Evolutionary conservation across 2,329 filamentous ascomycete genomes (phyloP).

Genomic region (Bipolaris cookei): DNA sequence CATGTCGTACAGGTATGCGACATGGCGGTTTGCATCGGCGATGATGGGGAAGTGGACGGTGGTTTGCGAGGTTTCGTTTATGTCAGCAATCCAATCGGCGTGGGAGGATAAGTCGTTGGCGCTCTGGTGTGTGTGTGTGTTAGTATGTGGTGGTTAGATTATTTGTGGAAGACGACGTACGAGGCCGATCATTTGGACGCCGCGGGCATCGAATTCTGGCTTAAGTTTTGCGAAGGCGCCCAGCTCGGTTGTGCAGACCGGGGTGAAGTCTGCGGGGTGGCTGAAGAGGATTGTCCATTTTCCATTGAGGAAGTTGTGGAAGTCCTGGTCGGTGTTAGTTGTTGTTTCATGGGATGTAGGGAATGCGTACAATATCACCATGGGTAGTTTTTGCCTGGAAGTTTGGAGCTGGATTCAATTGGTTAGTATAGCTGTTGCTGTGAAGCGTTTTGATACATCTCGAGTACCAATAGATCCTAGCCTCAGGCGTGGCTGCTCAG

Average conservation of each 20-base stretch:
- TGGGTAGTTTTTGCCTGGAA: conserved; percentile 82
- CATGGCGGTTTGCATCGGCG: conserved; percentile 56
- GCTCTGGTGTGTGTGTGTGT: conserved; percentile 48
- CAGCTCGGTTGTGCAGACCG: conserved; percentile 94
- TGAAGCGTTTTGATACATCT: background rate
- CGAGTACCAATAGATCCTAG: conserved; percentile 51
- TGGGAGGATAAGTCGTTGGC: conserved; percentile 87
- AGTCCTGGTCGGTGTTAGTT: conserved; percentile 43
- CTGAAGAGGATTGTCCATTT: conserved; percentile 85
- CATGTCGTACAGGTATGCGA: conserved; percentile 59
- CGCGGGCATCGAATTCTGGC: conserved; percentile 84
- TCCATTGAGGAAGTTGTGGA: conserved; percentile 80
- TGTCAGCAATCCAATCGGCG: conserved; percentile 87
- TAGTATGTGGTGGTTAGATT: background rate
- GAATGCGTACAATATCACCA: conserved; percentile 63
- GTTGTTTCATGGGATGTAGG: conserved; percentile 50
- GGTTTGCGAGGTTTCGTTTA: conserved; percentile 55
- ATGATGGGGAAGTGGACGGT: conserved; percentile 59
- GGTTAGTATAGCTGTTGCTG: background rate
- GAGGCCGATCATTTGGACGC: conserved; percentile 89
- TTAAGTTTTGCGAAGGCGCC: conserved; percentile 90
- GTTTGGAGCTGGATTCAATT: conserved; percentile 68
- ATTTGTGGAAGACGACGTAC: conserved; percentile 41
- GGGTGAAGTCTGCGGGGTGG: conserved; percentile 87
- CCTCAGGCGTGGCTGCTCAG: conserved; percentile 52